phyloP scores from a whole-genome alignment of 2,329 filamentous ascomycete genomes.

The Harringtonia aguacate region DNA sequence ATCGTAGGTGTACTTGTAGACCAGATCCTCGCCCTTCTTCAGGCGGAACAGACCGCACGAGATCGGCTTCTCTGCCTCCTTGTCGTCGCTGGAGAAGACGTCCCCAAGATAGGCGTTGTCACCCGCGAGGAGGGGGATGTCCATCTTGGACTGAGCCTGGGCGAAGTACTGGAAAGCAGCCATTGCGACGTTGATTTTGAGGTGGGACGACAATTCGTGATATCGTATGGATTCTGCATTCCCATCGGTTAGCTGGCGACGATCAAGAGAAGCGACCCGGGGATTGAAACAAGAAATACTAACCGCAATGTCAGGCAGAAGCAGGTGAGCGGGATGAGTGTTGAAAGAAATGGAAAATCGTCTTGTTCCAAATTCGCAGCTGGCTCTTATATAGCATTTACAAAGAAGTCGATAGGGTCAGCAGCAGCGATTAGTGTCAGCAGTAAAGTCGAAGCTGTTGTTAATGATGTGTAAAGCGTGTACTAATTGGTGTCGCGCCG shows the following conservation, averaged over 20 bases:
- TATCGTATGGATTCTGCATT: too few species aligned
- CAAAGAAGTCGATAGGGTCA: too few species aligned
- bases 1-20: constrained; percentile 6
- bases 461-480: neutral
- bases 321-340: neutral
- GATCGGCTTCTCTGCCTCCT: constrained; percentile 1
- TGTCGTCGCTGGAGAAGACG: constrained; percentile 3
- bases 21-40: constrained; percentile 4
- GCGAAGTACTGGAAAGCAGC: constrained; percentile 3
- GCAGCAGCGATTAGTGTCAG: too few species aligned
- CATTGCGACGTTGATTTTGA: neutral
- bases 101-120: constrained; percentile 6
- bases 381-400: neutral
- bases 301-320: too few species aligned
- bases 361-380: too few species aligned
- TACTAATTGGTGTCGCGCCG: neutral
- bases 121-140: constrained; percentile 3
- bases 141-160: constrained; percentile 5
- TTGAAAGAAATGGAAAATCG: neutral
- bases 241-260: too few species aligned
- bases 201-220: too few species aligned
- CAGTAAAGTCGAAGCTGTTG: neutral
- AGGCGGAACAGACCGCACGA: constrained; percentile 4
- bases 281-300: too few species aligned
- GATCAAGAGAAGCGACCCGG: too few species aligned